Base-by-base conservation (phyloP, 2,329 filamentous ascomycete species). In the Penicillium sp. region DNA sequence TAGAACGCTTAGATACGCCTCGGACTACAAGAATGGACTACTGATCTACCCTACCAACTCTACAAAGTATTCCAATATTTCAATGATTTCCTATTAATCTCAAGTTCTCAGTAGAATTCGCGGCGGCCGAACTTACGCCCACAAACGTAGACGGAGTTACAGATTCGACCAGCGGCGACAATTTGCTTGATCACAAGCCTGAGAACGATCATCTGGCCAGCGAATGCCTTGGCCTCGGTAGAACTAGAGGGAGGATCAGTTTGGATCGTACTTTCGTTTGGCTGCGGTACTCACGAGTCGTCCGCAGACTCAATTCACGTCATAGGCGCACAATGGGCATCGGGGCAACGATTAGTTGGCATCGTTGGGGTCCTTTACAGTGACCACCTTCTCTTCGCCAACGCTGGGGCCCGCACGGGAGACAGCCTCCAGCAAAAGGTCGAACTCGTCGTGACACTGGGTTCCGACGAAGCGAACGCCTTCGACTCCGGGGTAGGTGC, bases 111-210 rank as follows among this genome's bases (percentile, higher is more conserved):
- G 83, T 99, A 99, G 83, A 99, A 99, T 80, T 99, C 94, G 73
- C 94, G 89, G 66, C 94, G 92, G 68, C 93, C 94, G 73, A 97
- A 99, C 83, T 99, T 99, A 84, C 94, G 92, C 85, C 99, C 94
- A 80, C 93, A 96, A 75, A 99, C 97, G 83, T 96, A 97, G 74
- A 99, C 94, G 61, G 92, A 85, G 79, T 90, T 97, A 85, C 94
- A 99, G 75, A 96, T 86, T 76, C 94, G 91, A 73, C 94, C 94
- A 67, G 79, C 85, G 67, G 93, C 90, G 75, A 94, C 94, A 55
- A 94, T 99, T 83, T 99, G 94, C 87, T 99, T 99, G 77, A 94
- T 99, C 79, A 99, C 86, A 78, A 99, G 91, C 81, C 97, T 97
- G 82, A 97, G 93, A 73, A 94, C 94, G 78, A 99, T 97, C 94